Base-by-base conservation (phyloP, 2,329 filamentous ascomycete species). In the Pseudodiploospora longispora region DNA sequence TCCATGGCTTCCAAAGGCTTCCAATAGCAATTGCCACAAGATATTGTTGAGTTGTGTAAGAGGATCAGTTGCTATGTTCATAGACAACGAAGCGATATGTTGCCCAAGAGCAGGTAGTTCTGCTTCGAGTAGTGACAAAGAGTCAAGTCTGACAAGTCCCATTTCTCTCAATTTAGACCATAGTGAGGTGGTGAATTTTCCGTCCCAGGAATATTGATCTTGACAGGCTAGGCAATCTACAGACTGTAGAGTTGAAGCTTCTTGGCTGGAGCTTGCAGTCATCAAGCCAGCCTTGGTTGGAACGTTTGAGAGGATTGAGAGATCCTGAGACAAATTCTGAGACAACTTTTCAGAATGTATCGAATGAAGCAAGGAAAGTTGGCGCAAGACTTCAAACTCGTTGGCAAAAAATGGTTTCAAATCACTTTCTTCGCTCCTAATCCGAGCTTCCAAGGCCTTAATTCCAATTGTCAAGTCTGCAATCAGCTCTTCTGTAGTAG, bases 101-200 rank as follows among this genome's bases (percentile, higher is more conserved):
- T 70, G 69, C 7, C 77, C 78, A 47, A 86, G 65, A 3, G 75
- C 66, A 6, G 80, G 78, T 40, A 86, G 63, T 55, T 88, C 84
- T 1, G 70, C 67, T 59, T 85, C 80, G 0, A 88, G 67, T 12
- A 83, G 69, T 37, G 75, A 70, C 39, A 88, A 64, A 36, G 80
- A 77, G 38, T 72, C 72, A 34, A 88, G 64, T 38, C 68, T 75
- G 1, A 82, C 76, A 27, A 71, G 66, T 9, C 65, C 63, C 12
- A 81, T 60, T 2, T 60, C 64, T 41, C 73, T 66, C 38, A 84
- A 61, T 51, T 74, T 80, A 10, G 68, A 65, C 52, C 86, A 65
- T 4, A 87, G 55, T 1, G 72, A 71, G 10, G 57, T 50, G 3
- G 60, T 49, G 37, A 71, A 58, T 41, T 61, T 65, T 12, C 68